A percentile compares a stretch with the other conserved stretches of the same genome.
Conservation (phyloP, 192 early-diverging fungal species). For the Chytriomyces sp. region DNA sequence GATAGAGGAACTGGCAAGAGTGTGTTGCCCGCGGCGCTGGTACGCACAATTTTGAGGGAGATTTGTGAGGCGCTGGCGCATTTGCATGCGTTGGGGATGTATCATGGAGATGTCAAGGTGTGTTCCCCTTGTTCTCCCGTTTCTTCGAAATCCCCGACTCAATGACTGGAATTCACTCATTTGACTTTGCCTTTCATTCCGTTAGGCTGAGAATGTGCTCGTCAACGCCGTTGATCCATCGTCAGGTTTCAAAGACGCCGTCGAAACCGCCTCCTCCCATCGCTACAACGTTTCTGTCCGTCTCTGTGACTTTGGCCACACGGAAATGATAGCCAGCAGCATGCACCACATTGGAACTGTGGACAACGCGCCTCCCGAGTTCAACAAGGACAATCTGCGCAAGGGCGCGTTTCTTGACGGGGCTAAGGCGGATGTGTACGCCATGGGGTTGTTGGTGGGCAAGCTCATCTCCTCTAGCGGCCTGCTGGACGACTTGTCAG, state of each 20-base stretch:
- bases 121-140: too few relatives aligned
- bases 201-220: neutral
- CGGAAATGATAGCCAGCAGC: neutral
- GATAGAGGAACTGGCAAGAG: neutral
- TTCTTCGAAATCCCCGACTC: too few relatives aligned
- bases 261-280: too few relatives aligned
- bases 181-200: too few relatives aligned
- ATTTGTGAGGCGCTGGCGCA: neutral
- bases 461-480: neutral
- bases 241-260: neutral
- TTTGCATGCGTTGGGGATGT: conserved; percentile 1
- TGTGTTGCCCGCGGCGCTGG: neutral
- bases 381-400: neutral
- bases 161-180: too few relatives aligned
- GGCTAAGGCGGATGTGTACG: conserved; percentile 14
- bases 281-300: neutral
- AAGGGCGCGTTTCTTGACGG: neutral
- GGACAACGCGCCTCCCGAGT: conserved; percentile 1
- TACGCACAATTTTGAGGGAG: too few relatives aligned
- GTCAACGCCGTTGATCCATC: neutral
- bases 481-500: neutral
- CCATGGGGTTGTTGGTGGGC: neutral
- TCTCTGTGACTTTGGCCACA: conserved; percentile 4
- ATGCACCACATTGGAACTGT: conserved; percentile 10
- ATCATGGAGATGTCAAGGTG: conserved; percentile 3